These are phyloP conservation scores for Reutealis trisperma DNA, from an alignment of 345 rosid genomes.

Conservation along the genomic window DNA sequence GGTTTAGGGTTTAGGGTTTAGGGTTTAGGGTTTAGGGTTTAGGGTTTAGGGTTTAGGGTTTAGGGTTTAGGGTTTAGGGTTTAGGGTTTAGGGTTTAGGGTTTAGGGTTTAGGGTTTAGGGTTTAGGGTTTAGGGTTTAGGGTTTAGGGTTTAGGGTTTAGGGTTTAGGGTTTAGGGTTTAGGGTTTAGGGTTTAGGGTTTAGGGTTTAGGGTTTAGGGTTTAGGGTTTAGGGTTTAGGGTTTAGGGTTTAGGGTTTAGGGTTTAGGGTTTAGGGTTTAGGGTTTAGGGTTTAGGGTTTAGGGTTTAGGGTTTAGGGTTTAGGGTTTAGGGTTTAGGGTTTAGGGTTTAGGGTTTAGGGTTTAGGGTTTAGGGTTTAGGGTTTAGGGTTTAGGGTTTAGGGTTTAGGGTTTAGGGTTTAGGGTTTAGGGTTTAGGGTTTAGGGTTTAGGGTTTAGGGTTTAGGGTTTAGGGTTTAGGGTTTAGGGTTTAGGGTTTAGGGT, in stretches of 20 bases:
- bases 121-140: constrained; percentile 2
- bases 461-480: constrained; percentile 22
- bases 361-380: constrained; percentile 13
- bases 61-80: constrained; percentile 16
- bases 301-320: constrained; percentile 16
- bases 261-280: constrained; percentile 11
- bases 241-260: constrained; percentile 20
- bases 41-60: constrained; percentile 15
- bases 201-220: background rate
- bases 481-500: constrained; percentile 17
- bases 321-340: constrained; percentile 16
- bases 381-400: constrained; percentile 6
- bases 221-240: constrained; percentile 13
- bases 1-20: constrained; percentile 7
- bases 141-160: constrained; percentile 10
- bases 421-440: constrained; percentile 8
- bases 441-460: constrained; percentile 19
- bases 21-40: constrained; percentile 22
- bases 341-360: constrained; percentile 20
- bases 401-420: constrained; percentile 13
- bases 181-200: constrained; percentile 7
- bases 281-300: background rate
- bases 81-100: constrained; percentile 6
- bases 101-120: constrained; percentile 6
- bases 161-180: constrained; percentile 10